Percentiles rank a stretch among this genome's conserved stretches.
Evolutionary conservation across 305 asterid species (phyloP).

Genomic region (Stenogyne calaminthoides): DNA sequence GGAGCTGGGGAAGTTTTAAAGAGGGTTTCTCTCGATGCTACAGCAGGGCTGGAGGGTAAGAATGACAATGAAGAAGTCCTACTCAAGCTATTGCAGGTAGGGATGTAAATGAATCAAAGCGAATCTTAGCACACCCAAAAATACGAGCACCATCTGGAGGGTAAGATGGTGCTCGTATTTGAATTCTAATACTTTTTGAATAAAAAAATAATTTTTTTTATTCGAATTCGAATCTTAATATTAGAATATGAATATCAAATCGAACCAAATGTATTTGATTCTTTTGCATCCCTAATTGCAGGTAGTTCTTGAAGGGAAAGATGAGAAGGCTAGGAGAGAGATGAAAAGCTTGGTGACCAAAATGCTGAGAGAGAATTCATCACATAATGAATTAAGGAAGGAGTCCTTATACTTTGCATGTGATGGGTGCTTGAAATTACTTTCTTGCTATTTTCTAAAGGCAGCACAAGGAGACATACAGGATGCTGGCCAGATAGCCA

Average conservation of each 20-base stretch:
- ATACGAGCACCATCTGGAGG: too few species aligned
- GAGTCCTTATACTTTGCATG: conserved; percentile 77
- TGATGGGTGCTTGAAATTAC: conserved; percentile 64
- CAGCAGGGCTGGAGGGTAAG: conserved; percentile 42
- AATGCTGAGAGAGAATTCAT: conserved; percentile 82
- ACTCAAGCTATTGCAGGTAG: conserved; percentile 59
- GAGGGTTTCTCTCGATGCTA: conserved; percentile 73
- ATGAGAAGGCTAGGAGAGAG: conserved; percentile 91
- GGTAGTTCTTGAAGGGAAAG: conserved; percentile 92
- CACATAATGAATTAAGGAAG: conserved; percentile 72
- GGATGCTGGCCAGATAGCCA: conserved; percentile 65
- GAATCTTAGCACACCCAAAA: too few species aligned
- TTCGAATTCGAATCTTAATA: too few species aligned
- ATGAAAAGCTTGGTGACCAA: conserved; percentile 80
- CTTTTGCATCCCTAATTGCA: conserved; percentile 33
- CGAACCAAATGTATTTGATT: too few species aligned
- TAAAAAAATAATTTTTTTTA: too few species aligned
- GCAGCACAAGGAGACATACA: conserved; percentile 52
- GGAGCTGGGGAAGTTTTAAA: conserved; percentile 88
- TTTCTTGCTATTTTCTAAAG: conserved; percentile 46
- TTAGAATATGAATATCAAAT: too few species aligned
- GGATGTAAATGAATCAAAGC: too few species aligned
- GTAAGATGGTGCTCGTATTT: too few species aligned
- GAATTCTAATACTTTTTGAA: too few species aligned
- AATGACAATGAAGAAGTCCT: conserved; percentile 72